Conservation (phyloP, 371 early-diverging fungal genomes). For the Lichtheimia hyalospora region DNA sequence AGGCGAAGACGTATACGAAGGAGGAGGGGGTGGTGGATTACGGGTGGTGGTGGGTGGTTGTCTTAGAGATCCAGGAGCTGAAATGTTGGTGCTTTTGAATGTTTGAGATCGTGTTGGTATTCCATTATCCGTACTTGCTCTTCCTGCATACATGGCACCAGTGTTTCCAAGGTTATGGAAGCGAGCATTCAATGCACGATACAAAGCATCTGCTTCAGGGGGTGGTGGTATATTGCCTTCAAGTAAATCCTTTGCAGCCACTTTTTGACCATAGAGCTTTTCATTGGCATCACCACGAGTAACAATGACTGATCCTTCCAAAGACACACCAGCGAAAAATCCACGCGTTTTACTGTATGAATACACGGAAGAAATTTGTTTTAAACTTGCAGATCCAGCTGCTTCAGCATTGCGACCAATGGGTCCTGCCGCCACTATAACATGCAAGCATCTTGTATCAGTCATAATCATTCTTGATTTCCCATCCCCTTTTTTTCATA, state of each 20-base stretch:
- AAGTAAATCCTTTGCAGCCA: slow-evolving; percentile 82
- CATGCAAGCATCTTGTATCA: too few relatives aligned
- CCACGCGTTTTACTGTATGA: slow-evolving; percentile 91
- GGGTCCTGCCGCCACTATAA: slow-evolving; percentile 88
- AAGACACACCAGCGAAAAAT: slow-evolving; percentile 89
- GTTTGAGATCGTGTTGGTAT: not conserved
- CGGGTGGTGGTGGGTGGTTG: slow-evolving; percentile 8
- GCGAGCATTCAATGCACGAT: slow-evolving; percentile 66
- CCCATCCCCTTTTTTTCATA: slow-evolving; percentile 14
- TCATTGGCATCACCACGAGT: slow-evolving; percentile 93
- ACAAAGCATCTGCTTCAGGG: slow-evolving; percentile 79
- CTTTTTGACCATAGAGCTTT: slow-evolving; percentile 77
- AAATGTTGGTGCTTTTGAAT: slow-evolving; percentile 13
- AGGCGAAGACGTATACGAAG: not conserved
- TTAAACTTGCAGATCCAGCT: slow-evolving; percentile 72
- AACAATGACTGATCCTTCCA: slow-evolving; percentile 91
- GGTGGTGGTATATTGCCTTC: slow-evolving; percentile 77
- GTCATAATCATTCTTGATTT: too few relatives aligned
- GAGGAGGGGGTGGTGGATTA: not conserved
- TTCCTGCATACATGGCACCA: slow-evolving; percentile 21
- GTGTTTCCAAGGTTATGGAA: slow-evolving; percentile 23
- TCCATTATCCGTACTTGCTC: slow-evolving; percentile 12
- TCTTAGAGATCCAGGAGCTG: slow-evolving; percentile 10
- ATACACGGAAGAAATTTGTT: slow-evolving; percentile 86
- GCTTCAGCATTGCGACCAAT: slow-evolving; percentile 92